Evolutionary conservation across 176 grass and related monocot species (phyloP).

Genomic region (Carex pumila): DNA sequence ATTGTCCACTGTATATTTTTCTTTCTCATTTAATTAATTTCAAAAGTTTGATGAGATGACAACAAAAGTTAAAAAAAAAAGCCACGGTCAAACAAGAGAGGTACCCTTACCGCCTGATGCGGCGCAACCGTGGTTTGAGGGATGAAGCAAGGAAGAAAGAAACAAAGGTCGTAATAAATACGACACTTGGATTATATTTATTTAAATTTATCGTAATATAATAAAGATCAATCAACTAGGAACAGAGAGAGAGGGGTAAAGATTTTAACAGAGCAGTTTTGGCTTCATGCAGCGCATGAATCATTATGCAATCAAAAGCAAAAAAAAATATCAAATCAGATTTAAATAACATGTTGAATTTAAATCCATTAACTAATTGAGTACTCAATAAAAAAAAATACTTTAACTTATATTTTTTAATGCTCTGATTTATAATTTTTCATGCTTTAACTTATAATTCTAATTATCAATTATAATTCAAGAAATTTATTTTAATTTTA

Average conservation of each 20-base stretch:
- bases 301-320: too few species aligned
- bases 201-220: not conserved
- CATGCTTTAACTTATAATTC: too few species aligned
- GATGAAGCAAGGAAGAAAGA: conserved; percentile 3
- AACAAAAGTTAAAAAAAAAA: conserved; percentile 1
- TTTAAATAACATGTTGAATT: too few species aligned
- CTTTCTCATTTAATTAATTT: conserved; percentile 1
- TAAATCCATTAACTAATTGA: too few species aligned
- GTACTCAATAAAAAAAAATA: too few species aligned
- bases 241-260: not conserved
- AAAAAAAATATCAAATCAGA: too few species aligned
- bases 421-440: too few species aligned
- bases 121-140: conserved; percentile 19
- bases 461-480: too few species aligned
- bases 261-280: too few species aligned
- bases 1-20: not conserved
- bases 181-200: not conserved
- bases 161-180: conserved; percentile 27
- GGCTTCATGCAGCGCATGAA: too few species aligned
- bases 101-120: not conserved
- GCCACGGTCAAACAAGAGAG: conserved; percentile 16
- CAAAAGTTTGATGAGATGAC: not conserved
- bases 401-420: too few species aligned
- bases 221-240: not conserved
- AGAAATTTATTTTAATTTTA: too few species aligned